phyloP scores from a whole-genome alignment of 179 eudicot species.

The Patellifolia procumbens region DNA sequence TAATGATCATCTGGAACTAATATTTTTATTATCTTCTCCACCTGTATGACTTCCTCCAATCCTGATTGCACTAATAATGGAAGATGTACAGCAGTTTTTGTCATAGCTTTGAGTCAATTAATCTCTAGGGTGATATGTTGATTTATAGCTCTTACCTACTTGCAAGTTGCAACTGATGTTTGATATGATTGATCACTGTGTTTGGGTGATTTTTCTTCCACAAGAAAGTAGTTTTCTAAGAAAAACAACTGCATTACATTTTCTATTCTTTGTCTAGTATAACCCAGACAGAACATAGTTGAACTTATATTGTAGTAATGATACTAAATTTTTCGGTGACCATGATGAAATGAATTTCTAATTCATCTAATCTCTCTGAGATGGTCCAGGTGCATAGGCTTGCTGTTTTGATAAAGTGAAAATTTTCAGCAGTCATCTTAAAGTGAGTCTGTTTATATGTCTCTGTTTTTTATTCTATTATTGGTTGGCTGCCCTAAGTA shows the following conservation, averaged over 20 bases:
- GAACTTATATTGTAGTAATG: background rate
- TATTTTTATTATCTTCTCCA: background rate
- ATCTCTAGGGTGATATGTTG: background rate
- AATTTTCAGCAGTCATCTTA: conserved; percentile 26
- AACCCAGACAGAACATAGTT: conserved; percentile 1
- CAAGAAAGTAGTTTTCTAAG: background rate
- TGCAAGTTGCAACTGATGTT: background rate
- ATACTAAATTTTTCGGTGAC: background rate
- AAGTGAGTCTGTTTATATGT: conserved; percentile 22
- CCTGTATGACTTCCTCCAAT: background rate
- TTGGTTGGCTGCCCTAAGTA: background rate
- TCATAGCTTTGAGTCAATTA: background rate
- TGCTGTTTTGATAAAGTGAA: conserved; percentile 24
- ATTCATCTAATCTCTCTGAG: conserved; percentile 25
- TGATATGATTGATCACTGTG: background rate
- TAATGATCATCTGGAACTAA: background rate
- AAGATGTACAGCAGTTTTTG: conserved; percentile 16
- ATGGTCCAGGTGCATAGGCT: conserved; percentile 30
- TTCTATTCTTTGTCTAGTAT: background rate
- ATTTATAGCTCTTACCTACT: background rate
- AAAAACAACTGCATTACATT: background rate
- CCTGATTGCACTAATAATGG: background rate
- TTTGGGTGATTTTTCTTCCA: background rate
- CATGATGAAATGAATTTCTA: conserved; percentile 7
- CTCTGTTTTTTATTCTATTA: background rate